Evolutionary conservation across 192 early-diverging fungal species (phyloP).

Genomic region (Diversispora eburnea): DNA sequence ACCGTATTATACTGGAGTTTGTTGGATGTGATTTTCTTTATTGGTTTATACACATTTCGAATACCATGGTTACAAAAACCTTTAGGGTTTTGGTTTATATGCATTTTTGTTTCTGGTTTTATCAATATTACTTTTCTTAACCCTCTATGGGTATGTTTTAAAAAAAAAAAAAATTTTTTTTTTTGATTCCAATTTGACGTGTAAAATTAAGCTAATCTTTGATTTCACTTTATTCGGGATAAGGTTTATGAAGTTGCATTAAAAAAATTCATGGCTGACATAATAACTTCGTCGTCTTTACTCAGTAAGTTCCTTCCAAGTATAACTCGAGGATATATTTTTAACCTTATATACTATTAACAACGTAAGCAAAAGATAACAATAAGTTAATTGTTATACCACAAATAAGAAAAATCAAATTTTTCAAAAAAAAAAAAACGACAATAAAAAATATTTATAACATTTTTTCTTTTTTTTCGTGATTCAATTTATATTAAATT

Average conservation of each 20-base stretch:
- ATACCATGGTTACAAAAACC: slow-evolving; percentile 21
- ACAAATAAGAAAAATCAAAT: too few species aligned
- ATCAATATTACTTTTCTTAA: slow-evolving; percentile 3
- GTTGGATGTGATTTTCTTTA: slow-evolving; percentile 1
- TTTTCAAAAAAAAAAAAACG: too few species aligned
- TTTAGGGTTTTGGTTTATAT: neutral
- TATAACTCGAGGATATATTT: too few species aligned
- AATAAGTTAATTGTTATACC: too few species aligned
- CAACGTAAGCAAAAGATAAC: too few species aligned
- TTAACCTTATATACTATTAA: too few species aligned
- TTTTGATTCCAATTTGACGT: neutral
- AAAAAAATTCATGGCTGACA: too few species aligned
- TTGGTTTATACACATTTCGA: neutral
- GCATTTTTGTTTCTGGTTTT: neutral
- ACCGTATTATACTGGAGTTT: neutral
- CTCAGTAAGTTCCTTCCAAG: too few species aligned
- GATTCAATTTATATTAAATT: neutral
- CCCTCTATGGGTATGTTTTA: slow-evolving; percentile 20
- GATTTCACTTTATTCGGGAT: neutral
- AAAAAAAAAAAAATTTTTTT: neutral
- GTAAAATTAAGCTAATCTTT: neutral
- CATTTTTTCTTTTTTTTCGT: neutral
- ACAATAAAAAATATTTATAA: neutral
- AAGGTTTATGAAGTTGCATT: slow-evolving; percentile 2
- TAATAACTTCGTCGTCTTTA: too few species aligned